These are phyloP conservation scores for Brassica cretica DNA, from an alignment of 345 rosid species.

Conservation along the genomic window DNA sequence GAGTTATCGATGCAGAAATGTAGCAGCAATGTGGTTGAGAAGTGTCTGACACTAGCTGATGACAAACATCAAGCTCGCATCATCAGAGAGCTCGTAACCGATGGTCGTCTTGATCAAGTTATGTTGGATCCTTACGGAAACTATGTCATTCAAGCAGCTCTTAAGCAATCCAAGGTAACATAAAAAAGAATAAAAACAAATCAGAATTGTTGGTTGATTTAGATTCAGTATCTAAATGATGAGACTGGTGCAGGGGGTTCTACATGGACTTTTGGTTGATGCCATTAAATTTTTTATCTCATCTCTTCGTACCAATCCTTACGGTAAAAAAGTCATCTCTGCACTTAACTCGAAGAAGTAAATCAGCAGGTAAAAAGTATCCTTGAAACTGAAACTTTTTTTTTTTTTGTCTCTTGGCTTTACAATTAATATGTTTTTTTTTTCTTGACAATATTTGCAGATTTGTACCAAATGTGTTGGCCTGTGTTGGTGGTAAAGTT, in stretches of 20 bases:
- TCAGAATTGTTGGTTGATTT: not conserved
- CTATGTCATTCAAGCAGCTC: conserved; percentile 81
- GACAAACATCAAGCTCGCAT: conserved; percentile 51
- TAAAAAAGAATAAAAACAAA: not conserved
- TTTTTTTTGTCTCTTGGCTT: not conserved
- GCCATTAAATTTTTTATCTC: conserved; percentile 64
- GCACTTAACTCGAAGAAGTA: conserved; percentile 62
- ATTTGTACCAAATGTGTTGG: conserved; percentile 25
- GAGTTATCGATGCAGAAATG: conserved; percentile 83
- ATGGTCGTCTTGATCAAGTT: conserved; percentile 60
- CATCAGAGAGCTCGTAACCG: conserved; percentile 57
- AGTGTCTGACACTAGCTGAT: conserved; percentile 60
- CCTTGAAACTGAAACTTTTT: not conserved
- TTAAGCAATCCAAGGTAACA: conserved; percentile 59
- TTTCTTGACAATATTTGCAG: conserved; percentile 30
- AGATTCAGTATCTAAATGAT: not conserved
- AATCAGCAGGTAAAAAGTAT: conserved; percentile 28
- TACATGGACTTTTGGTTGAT: conserved; percentile 57
- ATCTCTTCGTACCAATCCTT: conserved; percentile 67
- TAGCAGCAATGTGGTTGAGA: conserved; percentile 91
- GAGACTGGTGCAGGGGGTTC: conserved; percentile 52
- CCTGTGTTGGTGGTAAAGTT: conserved; percentile 23
- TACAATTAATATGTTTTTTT: not conserved
- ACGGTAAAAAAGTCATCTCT: conserved; percentile 85
- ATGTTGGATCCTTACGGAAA: conserved; percentile 90